Evolutionary conservation across 1,284 basidiomycete genomes (phyloP), one percentile per base, ranked within the genome.

Genomic region (Jaminaea rosea): DNA sequence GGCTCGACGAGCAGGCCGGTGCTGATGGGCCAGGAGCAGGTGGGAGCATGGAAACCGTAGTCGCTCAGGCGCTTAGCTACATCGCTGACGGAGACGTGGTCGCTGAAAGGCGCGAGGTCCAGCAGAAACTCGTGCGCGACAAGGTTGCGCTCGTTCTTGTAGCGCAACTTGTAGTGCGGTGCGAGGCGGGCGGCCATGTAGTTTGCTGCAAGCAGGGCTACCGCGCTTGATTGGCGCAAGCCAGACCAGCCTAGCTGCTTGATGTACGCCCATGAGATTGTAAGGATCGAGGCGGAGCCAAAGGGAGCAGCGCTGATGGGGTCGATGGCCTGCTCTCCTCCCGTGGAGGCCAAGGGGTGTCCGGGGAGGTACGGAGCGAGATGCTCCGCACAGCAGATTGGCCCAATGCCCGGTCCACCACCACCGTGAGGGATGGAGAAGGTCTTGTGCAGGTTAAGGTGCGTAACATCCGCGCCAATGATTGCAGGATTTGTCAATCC

Each of bases 361-460:
- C 83, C 83, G 6, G 93, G 93, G 28, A 98, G 81, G 84, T 93
- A 98, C 4, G 90, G 88, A 0, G 88, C 84, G 24, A 98, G 82
- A 75, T 98, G 93, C 68, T 87, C 81, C 17, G 89, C 88, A 44
- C 89, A 89, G 65, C 91, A 93, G 71, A 98, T 96, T 24, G 93
- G 93, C 37, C 89, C 89, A 51, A 91, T 85, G 63, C 93, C 93
- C 47, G 94, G 93, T 53, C 93, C 93, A 56, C 93, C 93, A 52
- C 93, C 93, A 56, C 93, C 93, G 75, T 98, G 93, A 26, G 93
- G 94, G 72, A 92, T 92, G 6, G 87, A 84, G 69, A 92, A 91
- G 0, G 89, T 91, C 78, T 97, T 97, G 80, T 98, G 93, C 47
- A 98, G 78, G 78, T 98, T 98, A 79, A 97, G 80, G 75, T 98